Percentiles rank a stretch among this genome's conserved stretches.
These are phyloP conservation scores for Fusarium tupiense DNA, from an alignment of 2,329 filamentous ascomycete species.

Conservation along the genomic window DNA sequence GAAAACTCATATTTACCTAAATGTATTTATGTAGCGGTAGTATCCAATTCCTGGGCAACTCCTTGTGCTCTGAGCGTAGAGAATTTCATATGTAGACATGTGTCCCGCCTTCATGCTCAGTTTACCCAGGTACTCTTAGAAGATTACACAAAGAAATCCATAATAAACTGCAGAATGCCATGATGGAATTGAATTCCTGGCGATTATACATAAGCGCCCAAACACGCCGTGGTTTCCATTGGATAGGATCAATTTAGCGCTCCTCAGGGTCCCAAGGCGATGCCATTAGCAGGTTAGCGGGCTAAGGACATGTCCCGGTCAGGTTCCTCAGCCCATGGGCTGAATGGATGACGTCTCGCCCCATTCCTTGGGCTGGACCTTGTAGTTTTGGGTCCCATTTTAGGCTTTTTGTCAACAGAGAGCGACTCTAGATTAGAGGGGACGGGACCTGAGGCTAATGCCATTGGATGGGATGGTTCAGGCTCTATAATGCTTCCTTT, in stretches of 20 bases:
- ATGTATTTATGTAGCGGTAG: background rate
- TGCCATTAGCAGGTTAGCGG: conserved; percentile 15
- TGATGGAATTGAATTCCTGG: background rate
- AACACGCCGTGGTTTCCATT: background rate
- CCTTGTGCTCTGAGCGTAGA: background rate
- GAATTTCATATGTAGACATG: background rate
- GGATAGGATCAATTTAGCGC: conserved; percentile 26
- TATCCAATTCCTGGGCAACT: background rate
- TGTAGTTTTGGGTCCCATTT: conserved; percentile 2
- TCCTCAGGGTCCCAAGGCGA: conserved; percentile 24
- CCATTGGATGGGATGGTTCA: background rate
- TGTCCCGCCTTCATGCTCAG: background rate
- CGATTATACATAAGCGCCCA: conserved; percentile 6
- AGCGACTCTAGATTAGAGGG: background rate
- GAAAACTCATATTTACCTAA: no score
- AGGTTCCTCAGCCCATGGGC: conserved; percentile 23
- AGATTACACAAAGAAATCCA: background rate
- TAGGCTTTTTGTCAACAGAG: conserved; percentile 15
- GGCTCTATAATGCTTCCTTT: background rate
- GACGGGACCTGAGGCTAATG: background rate
- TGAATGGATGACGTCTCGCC: conserved; percentile 30
- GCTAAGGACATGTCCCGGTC: conserved; percentile 12
- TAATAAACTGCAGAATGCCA: background rate
- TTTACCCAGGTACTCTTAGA: no score
- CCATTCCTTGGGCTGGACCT: conserved; percentile 21